Evolutionary conservation across 2,329 filamentous ascomycete species (phyloP), one percentile per base, ranked within the genome.

Genomic region (Exophiala bonariae): DNA sequence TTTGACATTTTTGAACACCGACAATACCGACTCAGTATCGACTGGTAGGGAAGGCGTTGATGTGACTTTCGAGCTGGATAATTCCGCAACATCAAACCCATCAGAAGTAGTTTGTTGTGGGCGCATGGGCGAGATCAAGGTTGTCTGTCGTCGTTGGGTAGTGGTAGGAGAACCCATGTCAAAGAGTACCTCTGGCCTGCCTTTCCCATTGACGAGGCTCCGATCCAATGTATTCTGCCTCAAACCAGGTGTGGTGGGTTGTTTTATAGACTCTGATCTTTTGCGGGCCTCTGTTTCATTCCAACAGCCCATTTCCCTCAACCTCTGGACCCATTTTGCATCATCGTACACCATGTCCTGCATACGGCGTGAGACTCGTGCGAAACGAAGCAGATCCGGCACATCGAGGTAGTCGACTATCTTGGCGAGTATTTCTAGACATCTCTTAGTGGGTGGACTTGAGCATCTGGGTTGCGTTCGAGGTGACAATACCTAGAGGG

Each of bases 321-420:
- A 70, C 54, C 88, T 81, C 55, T 88, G 83, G 31, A 97, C 87
- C 93, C 93, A 99, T 72, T 92, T 81, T 40, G 90, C 89, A 67
- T 99, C 93, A 66, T 99, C 93, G 69, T 97, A 99, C 3, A 96
- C 91, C 91, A 99, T 99, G 70, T 99, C 93, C 64, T 87, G 86
- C 78, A 97, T 82, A 51, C 89, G 87, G 63, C 82, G 86, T 49
- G 89, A 96, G 18, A 87, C 84, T 54, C 86, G 84, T 35, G 93
- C 92, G 64, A 89, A 92, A 58, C 83, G 82, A 65, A 97, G 80
- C 61, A 95, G 84, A 66, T 96, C 92, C 50, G 85, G 74, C 20
- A 96, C 80, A 31, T 89, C 86, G 31, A 97, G 81, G 71, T 95
- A 90, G 64, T 96, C 89, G 63, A 99, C 80, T 57, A 99, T 90